Conservation (phyloP, 2,329 filamentous ascomycete genomes). For the Penicillium sumatraense region DNA sequence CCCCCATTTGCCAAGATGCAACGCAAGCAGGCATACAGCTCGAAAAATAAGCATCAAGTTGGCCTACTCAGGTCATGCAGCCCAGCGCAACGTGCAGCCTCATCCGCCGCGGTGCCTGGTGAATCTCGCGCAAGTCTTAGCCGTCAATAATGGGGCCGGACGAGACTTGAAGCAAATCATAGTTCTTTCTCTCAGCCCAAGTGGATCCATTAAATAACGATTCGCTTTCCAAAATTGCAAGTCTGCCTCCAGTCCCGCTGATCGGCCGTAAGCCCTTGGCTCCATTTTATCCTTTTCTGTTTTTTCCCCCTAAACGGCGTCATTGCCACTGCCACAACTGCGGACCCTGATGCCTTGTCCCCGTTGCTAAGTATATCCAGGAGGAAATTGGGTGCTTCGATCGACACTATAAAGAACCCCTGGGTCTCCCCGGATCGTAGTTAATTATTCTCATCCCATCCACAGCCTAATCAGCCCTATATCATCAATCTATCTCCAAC, state of each 20-base stretch:
- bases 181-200: neutral
- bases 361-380: conserved; percentile 18
- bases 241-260: neutral
- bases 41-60: neutral
- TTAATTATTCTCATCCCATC: neutral
- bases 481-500: neutral
- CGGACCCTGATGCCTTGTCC: neutral
- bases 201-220: conserved; percentile 20
- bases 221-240: conserved; percentile 5
- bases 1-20: neutral
- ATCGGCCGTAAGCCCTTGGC: conserved; percentile 14
- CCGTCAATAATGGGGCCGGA: conserved; percentile 1
- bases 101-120: neutral
- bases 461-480: conserved; percentile 1
- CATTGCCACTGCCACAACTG: conserved; percentile 21
- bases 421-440: neutral
- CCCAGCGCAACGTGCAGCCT: neutral
- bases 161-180: conserved; percentile 6
- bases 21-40: neutral
- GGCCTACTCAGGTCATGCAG: neutral
- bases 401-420: conserved; percentile 9
- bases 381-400: conserved; percentile 1
- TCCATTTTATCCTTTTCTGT: neutral
- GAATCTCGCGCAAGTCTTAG: conserved; percentile 5
- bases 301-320: conserved; percentile 5